Base-by-base conservation (phyloP, 2,329 filamentous ascomycete genomes). In the Penicillium carneum region DNA sequence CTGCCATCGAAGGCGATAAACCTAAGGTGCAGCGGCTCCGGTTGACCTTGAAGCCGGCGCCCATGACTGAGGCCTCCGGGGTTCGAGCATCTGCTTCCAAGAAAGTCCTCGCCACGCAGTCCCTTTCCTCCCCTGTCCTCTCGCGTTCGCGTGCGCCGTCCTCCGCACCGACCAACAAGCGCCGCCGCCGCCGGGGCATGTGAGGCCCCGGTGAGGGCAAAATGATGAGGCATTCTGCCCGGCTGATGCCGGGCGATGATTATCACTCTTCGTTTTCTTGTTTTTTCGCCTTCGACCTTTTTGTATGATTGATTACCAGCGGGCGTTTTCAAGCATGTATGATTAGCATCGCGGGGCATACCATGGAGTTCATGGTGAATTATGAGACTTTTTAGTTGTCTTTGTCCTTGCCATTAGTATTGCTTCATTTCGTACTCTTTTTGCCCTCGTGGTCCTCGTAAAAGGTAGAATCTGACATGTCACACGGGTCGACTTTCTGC, bases 41-140 rank as follows among this genome's bases (percentile, higher is more conserved):
- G 18, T 36, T 65, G 29, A 65, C 62, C 36, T 56, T 67, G 16
- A 65, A 65, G 52, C 64, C 64, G 12, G 61, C 36, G 16, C 26
- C 49, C 16, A 43, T 57, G 47, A 42, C 51, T 26, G 61, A 58
- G 18, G 41, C 50, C 14, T 33, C 45, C 16, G 48, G 45, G 38
- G 36, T 26, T 36, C 11, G 34, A 23, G 34, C 47, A 34, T 41
- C 57, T 16, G 26, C n/a, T 34, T 38, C 47, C 33, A 20, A 31
- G 14, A 38, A 57, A 11, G 45, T 31, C 41, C 34, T 18, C 14
- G 50, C 50, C 42, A 29, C 34, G 49, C 42, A 55, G 42, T 47
- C 56, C 23, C 42, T 42, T 36, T 41, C 34, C 36, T 49, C 50
- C 2, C 31, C 43, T 16, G 29, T 8, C 20, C 36, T 10, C 34